phyloP scores from a whole-genome alignment of 192 early-diverging fungal genomes.

The Backusella parvicylindrica region DNA sequence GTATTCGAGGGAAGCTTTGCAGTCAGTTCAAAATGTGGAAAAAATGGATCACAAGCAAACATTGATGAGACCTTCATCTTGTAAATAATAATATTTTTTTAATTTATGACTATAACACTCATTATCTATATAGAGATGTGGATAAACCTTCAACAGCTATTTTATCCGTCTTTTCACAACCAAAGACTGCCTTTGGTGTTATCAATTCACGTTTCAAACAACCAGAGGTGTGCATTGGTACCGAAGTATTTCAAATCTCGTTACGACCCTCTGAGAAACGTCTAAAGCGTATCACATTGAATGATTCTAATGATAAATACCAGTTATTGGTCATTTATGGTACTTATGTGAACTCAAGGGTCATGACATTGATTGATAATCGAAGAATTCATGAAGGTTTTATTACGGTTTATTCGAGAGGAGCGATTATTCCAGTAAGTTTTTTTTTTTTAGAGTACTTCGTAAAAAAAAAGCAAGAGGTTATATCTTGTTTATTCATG shows the following conservation, averaged over 20 bases:
- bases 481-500: not conserved
- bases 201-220: not conserved
- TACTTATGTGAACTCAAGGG: conserved; percentile 14
- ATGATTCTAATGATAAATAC: not conserved
- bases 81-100: not conserved
- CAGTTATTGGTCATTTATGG: conserved; percentile 25
- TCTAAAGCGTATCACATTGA: conserved; percentile 9
- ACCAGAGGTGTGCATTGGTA: conserved; percentile 18
- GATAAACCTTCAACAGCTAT: conserved; percentile 6
- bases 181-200: conserved; percentile 5
- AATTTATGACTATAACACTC: not conserved
- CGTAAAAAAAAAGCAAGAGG: not conserved
- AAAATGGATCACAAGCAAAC: conserved; percentile 17
- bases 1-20: conserved; percentile 5
- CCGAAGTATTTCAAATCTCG: conserved; percentile 8
- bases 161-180: conserved; percentile 14
- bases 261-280: conserved; percentile 13
- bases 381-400: conserved; percentile 19
- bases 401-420: conserved; percentile 30
- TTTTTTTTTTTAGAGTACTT: too few species aligned
- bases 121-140: conserved; percentile 8
- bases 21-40: conserved; percentile 19
- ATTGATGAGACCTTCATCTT: conserved; percentile 28
- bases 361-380: conserved; percentile 10
- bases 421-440: conserved; percentile 26